Base-by-base conservation (phyloP, 495 filamentous ascomycete species). In the Tuber aestivum region DNA sequence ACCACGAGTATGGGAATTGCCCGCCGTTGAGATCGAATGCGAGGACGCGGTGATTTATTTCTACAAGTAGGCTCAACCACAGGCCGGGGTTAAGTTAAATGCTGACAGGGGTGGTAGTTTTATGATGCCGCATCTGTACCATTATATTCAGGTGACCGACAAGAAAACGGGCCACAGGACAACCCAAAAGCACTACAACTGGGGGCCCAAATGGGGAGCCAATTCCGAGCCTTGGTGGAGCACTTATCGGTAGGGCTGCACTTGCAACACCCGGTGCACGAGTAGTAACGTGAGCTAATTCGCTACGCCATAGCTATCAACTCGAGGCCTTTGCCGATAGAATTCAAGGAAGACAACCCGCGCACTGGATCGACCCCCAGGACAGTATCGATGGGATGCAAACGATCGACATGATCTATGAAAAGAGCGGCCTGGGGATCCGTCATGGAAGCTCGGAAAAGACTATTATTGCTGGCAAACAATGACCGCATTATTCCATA, bases 51-150 rank as follows among this genome's bases (percentile, higher is more conserved):
- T 74, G 16, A 82, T 87, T 65, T 75, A 74, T 27, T 86, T 85
- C 69, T 82, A 83, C 69, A 84, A 83, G 45, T 23, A 50, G 21
- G 45, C 9, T n/a, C 45, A 50, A 50, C 21, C 45, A 2, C 45
- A n/a, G 8, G n/a, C 21, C 21, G 5, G 23, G 23, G 4, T 9
- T n/a, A 50, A 50, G 21, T n/a, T 50, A 23, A 50, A 50, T 9
- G 21, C 45, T 50, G 7, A 50, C 45, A n/a, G 45, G 21, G n/a
- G 45, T n/a, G 21, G 16, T 50, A 50, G 45, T 71, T 83, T 81
- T 72, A 83, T 85, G 78, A 82, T 80, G 74, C 85, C 85, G 50
- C 82, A 84, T 77, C 44, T 86, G 10, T 84, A 83, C 50, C 85
- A 86, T 75, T 83, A 79, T 44, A 85, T 87, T 73, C 72, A 80